Conservation (phyloP, 2,329 filamentous ascomycete species). For the Boeremia exigua region DNA sequence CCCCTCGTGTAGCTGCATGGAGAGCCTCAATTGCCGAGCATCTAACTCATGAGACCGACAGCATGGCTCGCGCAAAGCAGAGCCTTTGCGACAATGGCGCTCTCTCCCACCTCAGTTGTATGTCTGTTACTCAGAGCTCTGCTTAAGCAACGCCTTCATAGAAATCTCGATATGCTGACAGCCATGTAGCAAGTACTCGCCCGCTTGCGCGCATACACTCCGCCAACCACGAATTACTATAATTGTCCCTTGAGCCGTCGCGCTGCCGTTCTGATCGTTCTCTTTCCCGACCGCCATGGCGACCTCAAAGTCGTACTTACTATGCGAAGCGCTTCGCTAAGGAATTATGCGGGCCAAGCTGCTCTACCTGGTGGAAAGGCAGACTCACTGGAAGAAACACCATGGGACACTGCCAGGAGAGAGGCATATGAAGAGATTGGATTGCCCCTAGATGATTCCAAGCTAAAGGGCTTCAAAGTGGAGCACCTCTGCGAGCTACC, state of each 20-base stretch:
- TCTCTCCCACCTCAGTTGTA: conserved; percentile 42
- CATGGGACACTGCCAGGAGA: conserved; percentile 81
- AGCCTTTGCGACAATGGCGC: conserved; percentile 36
- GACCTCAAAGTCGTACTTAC: conserved; percentile 73
- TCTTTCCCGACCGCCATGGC: conserved; percentile 83
- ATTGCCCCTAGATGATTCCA: conserved; percentile 72
- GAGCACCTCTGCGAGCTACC: conserved; percentile 89
- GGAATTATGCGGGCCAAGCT: conserved; percentile 74
- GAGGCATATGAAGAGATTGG: conserved; percentile 96
- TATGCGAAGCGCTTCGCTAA: conserved; percentile 64
- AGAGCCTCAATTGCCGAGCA: conserved; percentile 13
- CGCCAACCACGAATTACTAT: conserved; percentile 64
- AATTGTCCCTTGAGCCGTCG: conserved; percentile 67
- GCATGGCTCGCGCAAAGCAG: conserved; percentile 42
- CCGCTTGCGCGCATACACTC: conserved; percentile 61
- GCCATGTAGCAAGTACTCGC: conserved; percentile 57
- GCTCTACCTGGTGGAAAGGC: conserved; percentile 79
- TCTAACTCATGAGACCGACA: conserved; percentile 28
- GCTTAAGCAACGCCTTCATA: neutral
- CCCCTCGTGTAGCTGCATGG: conserved; percentile 7
- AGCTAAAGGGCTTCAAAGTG: conserved; percentile 77
- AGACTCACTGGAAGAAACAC: conserved; percentile 60
- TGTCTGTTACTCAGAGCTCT: neutral
- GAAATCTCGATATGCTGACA: conserved; percentile 15
- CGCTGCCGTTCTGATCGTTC: conserved; percentile 84